Evolutionary conservation across 2,329 filamentous ascomycete species (phyloP).

Genomic region (Fusarium temperatum): DNA sequence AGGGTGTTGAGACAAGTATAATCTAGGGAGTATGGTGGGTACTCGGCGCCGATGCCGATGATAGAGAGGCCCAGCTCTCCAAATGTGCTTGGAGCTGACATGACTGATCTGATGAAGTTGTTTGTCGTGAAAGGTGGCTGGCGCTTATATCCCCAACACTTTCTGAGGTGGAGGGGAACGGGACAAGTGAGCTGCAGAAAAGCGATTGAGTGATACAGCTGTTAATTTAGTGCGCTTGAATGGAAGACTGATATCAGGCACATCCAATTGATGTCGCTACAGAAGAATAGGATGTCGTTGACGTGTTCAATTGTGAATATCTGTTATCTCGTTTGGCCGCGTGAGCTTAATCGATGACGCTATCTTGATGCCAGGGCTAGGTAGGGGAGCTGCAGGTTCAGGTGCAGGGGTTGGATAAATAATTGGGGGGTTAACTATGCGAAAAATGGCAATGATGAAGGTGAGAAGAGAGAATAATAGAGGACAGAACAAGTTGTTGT

Average conservation of each 20-base stretch:
- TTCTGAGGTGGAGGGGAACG: conserved; percentile 17
- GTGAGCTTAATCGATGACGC: conserved; percentile 37
- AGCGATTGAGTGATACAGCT: neutral
- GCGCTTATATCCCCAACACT: conserved; percentile 28
- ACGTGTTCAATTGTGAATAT: conserved; percentile 16
- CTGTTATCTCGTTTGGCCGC: conserved; percentile 6
- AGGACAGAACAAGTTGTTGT: neutral
- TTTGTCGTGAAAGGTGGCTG: neutral
- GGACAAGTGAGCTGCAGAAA: neutral
- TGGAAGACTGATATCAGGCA: neutral
- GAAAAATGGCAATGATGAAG: neutral
- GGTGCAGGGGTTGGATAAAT: conserved; percentile 20
- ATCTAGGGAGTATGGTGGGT: conserved; percentile 65
- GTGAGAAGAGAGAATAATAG: neutral
- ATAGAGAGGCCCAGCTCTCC: conserved; percentile 68
- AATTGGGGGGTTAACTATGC: neutral
- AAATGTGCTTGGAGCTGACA: conserved; percentile 55
- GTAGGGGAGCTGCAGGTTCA: conserved; percentile 15
- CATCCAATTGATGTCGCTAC: conserved; percentile 13
- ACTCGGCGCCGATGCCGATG: conserved; percentile 66
- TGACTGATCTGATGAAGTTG: conserved; percentile 38
- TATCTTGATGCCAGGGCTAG: conserved; percentile 23
- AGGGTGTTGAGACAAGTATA: conserved; percentile 62
- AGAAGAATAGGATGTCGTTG: conserved; percentile 10
- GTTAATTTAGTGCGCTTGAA: neutral